These are phyloP conservation scores for Isatis tinctoria DNA, from an alignment of 345 rosid genomes.

Conservation along the genomic window DNA sequence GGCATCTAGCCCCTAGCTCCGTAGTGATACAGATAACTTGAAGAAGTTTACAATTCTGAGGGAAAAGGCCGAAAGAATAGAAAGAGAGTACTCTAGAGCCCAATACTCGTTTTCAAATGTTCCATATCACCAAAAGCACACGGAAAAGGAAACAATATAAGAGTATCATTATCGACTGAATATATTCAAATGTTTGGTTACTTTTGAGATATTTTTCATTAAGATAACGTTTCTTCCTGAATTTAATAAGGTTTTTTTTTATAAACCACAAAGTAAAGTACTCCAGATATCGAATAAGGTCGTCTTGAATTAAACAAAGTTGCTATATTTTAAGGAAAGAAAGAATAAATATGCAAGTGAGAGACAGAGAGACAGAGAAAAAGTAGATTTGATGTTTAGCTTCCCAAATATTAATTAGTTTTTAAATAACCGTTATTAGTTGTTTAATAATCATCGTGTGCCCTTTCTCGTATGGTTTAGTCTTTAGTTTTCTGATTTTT, in stretches of 20 bases:
- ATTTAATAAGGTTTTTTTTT: neutral
- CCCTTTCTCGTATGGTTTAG: neutral
- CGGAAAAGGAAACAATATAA: too few species aligned
- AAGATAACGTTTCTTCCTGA: neutral
- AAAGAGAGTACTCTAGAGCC: neutral
- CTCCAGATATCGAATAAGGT: neutral
- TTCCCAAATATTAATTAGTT: constrained; percentile 1
- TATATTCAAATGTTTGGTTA: neutral
- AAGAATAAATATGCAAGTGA: neutral
- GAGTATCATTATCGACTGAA: neutral
- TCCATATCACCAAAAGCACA: neutral
- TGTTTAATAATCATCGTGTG: neutral
- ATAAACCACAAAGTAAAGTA: neutral
- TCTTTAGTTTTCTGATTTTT: neutral
- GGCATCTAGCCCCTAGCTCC: constrained; percentile 8
- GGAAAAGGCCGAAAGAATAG: neutral
- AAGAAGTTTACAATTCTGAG: neutral
- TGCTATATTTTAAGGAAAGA: neutral
- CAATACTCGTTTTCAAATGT: neutral
- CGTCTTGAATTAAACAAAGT: neutral
- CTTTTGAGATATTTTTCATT: neutral
- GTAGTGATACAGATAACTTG: neutral
- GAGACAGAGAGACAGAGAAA: constrained; percentile 3
- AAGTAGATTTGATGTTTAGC: constrained; percentile 19
- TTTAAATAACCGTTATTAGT: neutral